Base-by-base conservation (phyloP, 208 protist species). In the Acanthamoeba lugdunensis region DNA sequence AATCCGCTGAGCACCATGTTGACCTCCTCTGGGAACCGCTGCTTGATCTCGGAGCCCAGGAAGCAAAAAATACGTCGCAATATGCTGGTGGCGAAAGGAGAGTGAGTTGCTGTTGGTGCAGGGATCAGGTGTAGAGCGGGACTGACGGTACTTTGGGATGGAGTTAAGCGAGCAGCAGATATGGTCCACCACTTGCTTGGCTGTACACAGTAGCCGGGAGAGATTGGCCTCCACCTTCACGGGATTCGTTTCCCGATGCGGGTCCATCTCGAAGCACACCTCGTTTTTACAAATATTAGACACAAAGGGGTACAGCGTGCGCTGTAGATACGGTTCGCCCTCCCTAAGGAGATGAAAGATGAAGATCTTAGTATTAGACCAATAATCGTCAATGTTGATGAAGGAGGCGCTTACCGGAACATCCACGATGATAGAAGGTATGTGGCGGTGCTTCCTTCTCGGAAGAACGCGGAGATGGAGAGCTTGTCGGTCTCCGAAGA, bases 211-310 rank as follows among this genome's bases (percentile, higher is more conserved):
- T 8, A 85, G 77, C 21, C 28, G 16, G 37, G 45, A 37, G 45
- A 85, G 77, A 37, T 85, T 85, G 77, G 77, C 48, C 77, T 85
- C 77, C 33, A 85, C 77, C 77, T 58, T 52, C n/a, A 41, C 16
- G 45, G 50, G 77, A 37, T 85, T 41, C 45, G 45, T n/a, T 28
- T 85, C 77, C 45, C 77, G 16, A 45, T 85, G 77, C 77, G 45
- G 77, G 23, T 85, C 77, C n/a, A 85, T 18, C 45, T 85, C 77
- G 28, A 85, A 85, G 48, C 77, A 85, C 18, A 85, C 48, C 16
- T 85, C 77, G 48, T 85, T 85, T 58, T 58, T 85, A 85, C 77
- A 85, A 41, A 85, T 85, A 33, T 85, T 85, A 23, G 77, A 85
- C 16, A 85, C 77, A 23, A 85, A 85, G 11, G 77, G 77, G 77